Percentiles rank a stretch among this genome's conserved stretches.
These are phyloP conservation scores for Exidia glandulosa DNA, from an alignment of 768 basidiomycete species.

Conservation along the genomic window DNA sequence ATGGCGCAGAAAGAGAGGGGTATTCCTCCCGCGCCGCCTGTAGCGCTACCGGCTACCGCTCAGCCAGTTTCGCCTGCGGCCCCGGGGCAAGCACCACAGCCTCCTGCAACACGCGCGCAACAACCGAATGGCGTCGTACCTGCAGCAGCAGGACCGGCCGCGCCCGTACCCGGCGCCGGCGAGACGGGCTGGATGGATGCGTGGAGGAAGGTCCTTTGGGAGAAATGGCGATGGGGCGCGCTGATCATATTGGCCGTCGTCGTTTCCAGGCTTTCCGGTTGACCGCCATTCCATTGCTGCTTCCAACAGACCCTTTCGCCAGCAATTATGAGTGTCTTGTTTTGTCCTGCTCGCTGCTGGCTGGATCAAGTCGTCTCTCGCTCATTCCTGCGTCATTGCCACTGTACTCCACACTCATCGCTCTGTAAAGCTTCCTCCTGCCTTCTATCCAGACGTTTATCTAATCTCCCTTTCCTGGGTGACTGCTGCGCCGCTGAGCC, in stretches of 20 bases:
- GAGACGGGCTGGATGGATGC: conserved; percentile 45
- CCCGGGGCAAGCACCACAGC: conserved; percentile 7
- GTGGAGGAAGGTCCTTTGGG: conserved; percentile 60
- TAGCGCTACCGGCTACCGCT: conserved; percentile 14
- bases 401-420: background rate
- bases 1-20: conserved; percentile 80
- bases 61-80: conserved; percentile 8
- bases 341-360: background rate
- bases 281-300: background rate
- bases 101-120: conserved; percentile 7
- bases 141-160: conserved; percentile 12
- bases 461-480: background rate
- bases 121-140: conserved; percentile 7
- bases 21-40: conserved; percentile 23
- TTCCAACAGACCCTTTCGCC: background rate
- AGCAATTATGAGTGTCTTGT: background rate
- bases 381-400: background rate
- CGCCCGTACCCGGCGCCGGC: conserved; percentile 5
- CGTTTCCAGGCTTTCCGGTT: conserved; percentile 55
- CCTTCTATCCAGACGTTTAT: background rate
- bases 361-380: background rate
- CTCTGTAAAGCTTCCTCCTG: background rate
- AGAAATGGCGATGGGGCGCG: conserved; percentile 79
- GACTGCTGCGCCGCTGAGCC: too few species aligned
- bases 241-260: conserved; percentile 68